These are phyloP conservation scores for Scolecobasidium constrictum DNA, from an alignment of 2,329 filamentous ascomycete genomes.

Conservation along the genomic window DNA sequence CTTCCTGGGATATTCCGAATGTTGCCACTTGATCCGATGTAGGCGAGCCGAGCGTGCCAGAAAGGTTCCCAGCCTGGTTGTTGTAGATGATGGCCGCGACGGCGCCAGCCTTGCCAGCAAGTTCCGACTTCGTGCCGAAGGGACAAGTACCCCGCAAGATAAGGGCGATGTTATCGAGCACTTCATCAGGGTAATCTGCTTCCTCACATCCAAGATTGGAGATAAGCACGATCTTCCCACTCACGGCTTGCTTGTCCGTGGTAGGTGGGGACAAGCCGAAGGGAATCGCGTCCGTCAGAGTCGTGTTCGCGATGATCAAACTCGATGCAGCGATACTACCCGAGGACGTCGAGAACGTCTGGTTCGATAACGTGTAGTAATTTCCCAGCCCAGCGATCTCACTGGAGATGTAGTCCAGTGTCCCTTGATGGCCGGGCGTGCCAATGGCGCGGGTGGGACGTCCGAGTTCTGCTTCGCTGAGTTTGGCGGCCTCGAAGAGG, in stretches of 20 bases:
- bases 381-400: constrained; percentile 36
- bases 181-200: constrained; percentile 6
- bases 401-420: constrained; percentile 19
- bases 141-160: constrained; percentile 9
- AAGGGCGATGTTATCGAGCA: constrained; percentile 5
- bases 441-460: constrained; percentile 64
- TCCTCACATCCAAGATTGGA: constrained; percentile 15
- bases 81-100: constrained; percentile 66
- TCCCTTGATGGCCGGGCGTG: constrained; percentile 14
- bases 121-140: constrained; percentile 6
- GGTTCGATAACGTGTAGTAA: constrained; percentile 52
- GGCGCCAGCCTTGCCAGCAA: constrained; percentile 46
- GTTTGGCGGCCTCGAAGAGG: constrained; percentile 52
- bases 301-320: constrained; percentile 22
- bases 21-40: constrained; percentile 52
- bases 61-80: constrained; percentile 49
- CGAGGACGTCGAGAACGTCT: constrained; percentile 20
- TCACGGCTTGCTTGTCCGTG: constrained; percentile 24
- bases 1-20: constrained; percentile 51
- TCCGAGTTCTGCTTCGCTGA: constrained; percentile 48
- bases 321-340: constrained; percentile 20
- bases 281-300: constrained; percentile 23
- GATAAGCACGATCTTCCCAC: constrained; percentile 23
- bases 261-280: constrained; percentile 27
- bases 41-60: constrained; percentile 52